Base-by-base conservation (phyloP, 1,284 basidiomycete species). In the Pseudozyma pruni region DNA sequence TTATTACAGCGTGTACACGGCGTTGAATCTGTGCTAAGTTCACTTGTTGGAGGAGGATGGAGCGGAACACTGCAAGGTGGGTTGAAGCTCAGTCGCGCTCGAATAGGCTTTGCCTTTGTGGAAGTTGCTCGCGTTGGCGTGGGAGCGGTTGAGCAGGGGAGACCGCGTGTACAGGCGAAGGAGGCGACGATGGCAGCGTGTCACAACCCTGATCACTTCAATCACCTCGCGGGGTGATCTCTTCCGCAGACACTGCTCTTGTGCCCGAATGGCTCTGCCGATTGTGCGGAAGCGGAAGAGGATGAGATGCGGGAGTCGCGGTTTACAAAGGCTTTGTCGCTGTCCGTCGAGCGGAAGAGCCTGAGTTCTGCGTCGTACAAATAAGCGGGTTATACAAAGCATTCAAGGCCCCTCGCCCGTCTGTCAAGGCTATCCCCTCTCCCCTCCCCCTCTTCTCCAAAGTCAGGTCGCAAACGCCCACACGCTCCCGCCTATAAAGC, bases 191-290 rank as follows among this genome's bases (percentile, higher is more conserved):
- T 29, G 27, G 11, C 27, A 29, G 27, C 9, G n/a, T 50, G 38
- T 42, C 39, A 50, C 20, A 50, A 8, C 2, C 39, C 48, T 50
- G 29, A 35, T 50, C 48, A 42, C 6, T 3, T 31, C 8, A 9
- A 16, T 27, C 22, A 22, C n/a, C n/a, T n/a, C n/a, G n/a, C n/a
- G n/a, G n/a, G n/a, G n/a, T n/a, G n/a, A n/a, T n/a, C n/a, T n/a
- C n/a, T 50, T 27, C 39, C 48, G 48, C 39, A 41, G 10, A 50
- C 32, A 32, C 48, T 41, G 31, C n/a, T 37, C 44, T 37, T 4
- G 14, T 37, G 44, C 44, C 33, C 16, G 2, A 8, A 34, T n/a
- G 27, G 27, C 27, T 29, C n/a, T 29, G 7, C 27, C 27, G 7
- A 7, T 29, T 29, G 27, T 22, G 16, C 9, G 10, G 32, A 17